Percentiles rank a stretch among this genome's conserved stretches.
Evolutionary conservation across 257 asterid species (phyloP).

Genomic region (Solanum appendiculatum): DNA sequence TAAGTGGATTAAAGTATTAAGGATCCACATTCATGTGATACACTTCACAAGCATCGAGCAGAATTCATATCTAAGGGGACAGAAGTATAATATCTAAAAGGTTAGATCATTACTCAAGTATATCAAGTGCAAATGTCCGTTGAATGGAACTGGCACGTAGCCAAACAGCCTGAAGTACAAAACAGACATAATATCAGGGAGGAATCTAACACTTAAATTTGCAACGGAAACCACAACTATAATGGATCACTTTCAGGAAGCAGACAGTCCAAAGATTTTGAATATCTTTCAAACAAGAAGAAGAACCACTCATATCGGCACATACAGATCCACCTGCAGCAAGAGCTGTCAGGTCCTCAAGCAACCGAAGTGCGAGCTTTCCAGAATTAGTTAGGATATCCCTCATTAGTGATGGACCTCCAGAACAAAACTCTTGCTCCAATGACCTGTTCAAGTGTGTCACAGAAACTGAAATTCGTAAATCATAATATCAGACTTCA

Average conservation of each 20-base stretch:
- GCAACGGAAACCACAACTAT: not conserved
- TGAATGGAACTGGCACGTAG: slow-evolving; percentile 64
- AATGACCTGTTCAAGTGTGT: slow-evolving; percentile 46
- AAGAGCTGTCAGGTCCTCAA: slow-evolving; percentile 95
- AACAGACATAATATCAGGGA: slow-evolving; percentile 9
- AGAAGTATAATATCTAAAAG: not conserved
- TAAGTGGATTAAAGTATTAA: not conserved
- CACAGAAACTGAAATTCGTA: not conserved
- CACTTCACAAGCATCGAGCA: not conserved
- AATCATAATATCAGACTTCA: not conserved
- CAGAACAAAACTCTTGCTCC: slow-evolving; percentile 63
- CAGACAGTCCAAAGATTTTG: not conserved
- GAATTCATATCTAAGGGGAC: not conserved
- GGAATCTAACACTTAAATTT: not conserved
- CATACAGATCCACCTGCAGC: slow-evolving; percentile 99
- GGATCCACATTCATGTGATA: not conserved
- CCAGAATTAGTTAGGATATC: slow-evolving; percentile 56
- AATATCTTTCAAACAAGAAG: slow-evolving; percentile 1
- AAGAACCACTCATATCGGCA: slow-evolving; percentile 16
- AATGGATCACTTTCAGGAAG: not conserved
- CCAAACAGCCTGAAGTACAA: slow-evolving; percentile 75
- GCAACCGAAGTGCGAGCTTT: slow-evolving; percentile 88
- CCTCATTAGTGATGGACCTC: slow-evolving; percentile 56
- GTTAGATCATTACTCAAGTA: slow-evolving; percentile 72
- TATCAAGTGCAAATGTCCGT: slow-evolving; percentile 89